Percentiles rank a stretch among this genome's conserved stretches.
phyloP scores from a whole-genome alignment of 495 filamentous ascomycete species.

The Penicillium robsamsonii region DNA sequence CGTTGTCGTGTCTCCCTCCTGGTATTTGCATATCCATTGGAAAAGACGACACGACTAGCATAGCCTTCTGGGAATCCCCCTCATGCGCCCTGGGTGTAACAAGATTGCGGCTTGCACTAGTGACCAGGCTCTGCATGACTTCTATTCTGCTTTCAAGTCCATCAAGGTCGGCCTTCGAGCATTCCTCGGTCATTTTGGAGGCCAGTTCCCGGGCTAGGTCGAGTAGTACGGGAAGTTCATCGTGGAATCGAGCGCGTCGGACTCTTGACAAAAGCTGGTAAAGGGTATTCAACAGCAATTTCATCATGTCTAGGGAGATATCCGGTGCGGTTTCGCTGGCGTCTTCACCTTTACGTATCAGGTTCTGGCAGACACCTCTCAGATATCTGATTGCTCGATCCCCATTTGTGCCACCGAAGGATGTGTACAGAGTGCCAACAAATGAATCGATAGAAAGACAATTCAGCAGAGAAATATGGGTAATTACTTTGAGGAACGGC shows the following conservation, averaged over 20 bases:
- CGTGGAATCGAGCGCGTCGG: slow-evolving; percentile 13
- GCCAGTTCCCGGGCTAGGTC: neutral
- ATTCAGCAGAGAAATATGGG: slow-evolving; percentile 13
- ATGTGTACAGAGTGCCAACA: slow-evolving; percentile 17
- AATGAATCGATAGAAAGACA: slow-evolving; percentile 19
- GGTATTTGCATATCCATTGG: slow-evolving; percentile 18
- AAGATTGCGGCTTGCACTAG: slow-evolving; percentile 11
- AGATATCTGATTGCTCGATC: slow-evolving; percentile 19
- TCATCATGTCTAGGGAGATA: slow-evolving; percentile 10
- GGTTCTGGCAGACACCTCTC: slow-evolving; percentile 8
- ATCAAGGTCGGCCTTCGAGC: slow-evolving; percentile 12
- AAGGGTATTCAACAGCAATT: slow-evolving; percentile 11
- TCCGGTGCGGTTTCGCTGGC: neutral
- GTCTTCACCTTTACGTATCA: slow-evolving; percentile 4
- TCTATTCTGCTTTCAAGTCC: slow-evolving; percentile 16
- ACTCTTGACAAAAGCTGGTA: slow-evolving; percentile 15
- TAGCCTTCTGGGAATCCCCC: neutral
- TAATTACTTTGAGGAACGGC: slow-evolving; percentile 19
- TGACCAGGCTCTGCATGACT: slow-evolving; percentile 12
- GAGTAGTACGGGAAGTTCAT: slow-evolving; percentile 12
- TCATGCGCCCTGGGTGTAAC: neutral
- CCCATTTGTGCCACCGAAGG: slow-evolving; percentile 14
- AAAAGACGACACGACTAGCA: slow-evolving; percentile 6
- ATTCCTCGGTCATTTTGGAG: neutral
- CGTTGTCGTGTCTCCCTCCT: slow-evolving; percentile 20